phyloP scores from a whole-genome alignment of 805 yeast species.

The Saccharomyces mikatae region DNA sequence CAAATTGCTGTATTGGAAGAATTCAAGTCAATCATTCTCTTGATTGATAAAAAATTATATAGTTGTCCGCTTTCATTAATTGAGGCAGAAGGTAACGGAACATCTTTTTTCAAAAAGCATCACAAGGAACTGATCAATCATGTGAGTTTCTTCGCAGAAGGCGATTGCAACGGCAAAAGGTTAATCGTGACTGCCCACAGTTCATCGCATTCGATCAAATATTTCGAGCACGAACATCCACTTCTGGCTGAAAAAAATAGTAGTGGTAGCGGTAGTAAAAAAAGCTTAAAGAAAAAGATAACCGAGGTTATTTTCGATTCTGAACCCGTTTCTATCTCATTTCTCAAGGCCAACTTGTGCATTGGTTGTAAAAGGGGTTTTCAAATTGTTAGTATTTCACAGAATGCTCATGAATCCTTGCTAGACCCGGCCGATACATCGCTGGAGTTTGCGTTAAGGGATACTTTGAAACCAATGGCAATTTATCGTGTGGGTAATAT shows the following conservation, averaged over 20 bases:
- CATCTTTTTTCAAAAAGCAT: slow-evolving; percentile 44
- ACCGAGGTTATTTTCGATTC: slow-evolving; percentile 75
- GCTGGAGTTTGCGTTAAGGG: slow-evolving; percentile 67
- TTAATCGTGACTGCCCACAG: slow-evolving; percentile 83
- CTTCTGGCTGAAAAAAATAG: slow-evolving; percentile 24
- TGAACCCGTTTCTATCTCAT: slow-evolving; percentile 87
- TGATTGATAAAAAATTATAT: slow-evolving; percentile 73
- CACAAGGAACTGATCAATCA: slow-evolving; percentile 80
- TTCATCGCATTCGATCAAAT: slow-evolving; percentile 71
- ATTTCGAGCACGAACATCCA: slow-evolving; percentile 85
- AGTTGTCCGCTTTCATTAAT: slow-evolving; percentile 72
- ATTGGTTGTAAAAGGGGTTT: slow-evolving; percentile 95
- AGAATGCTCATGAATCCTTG: slow-evolving; percentile 77
- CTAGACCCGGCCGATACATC: slow-evolving; percentile 98
- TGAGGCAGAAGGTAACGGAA: slow-evolving; percentile 27
- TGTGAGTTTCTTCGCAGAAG: slow-evolving; percentile 84
- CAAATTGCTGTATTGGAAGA: slow-evolving; percentile 91
- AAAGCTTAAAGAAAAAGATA: slow-evolving; percentile 58
- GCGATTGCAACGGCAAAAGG: slow-evolving; percentile 83
- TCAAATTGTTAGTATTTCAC: slow-evolving; percentile 82
- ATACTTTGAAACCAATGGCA: slow-evolving; percentile 82
- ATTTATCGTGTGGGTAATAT: slow-evolving; percentile 85
- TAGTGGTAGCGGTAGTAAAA: slow-evolving; percentile 51
- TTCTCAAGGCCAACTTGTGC: slow-evolving; percentile 79
- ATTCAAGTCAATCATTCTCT: slow-evolving; percentile 70